Evolutionary conservation across 768 basidiomycete species (phyloP), one percentile per base, ranked within the genome.

Genomic region (Podaxis mareebaensis): DNA sequence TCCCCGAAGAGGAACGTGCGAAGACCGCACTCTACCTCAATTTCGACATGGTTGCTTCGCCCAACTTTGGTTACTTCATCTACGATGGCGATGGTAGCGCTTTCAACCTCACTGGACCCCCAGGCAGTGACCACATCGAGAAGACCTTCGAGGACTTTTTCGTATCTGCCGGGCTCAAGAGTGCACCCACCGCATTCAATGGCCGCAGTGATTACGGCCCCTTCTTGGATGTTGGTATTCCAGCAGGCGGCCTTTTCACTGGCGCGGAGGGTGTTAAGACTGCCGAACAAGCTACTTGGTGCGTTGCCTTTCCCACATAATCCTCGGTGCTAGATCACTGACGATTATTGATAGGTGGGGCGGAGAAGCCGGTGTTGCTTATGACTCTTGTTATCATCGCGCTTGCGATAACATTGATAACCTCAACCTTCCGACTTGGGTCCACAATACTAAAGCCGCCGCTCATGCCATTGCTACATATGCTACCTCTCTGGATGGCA

Each of bases 11-110:
- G 4, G 72, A 74, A 53, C 66, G 67, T 8, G 53, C 66, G 13
- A 74, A 74, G 56, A 71, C 74, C 28, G 73, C 72, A n/a, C 70
- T 74, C 20, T 74, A 76, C 64, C 73, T 74, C 66, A 74, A 76
- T 68, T 72, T 76, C 59, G 75, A 76, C 63, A 76, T 76, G 75
- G 70, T 73, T 36, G 75, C 75, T n/a, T 74, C 73, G 11, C 70
- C 73, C 44, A 75, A 75, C 60, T 70, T 59, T 53, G 71, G 65
- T 8, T 67, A 69, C 64, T 71, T 71, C 58, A 68, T 74, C 64
- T 71, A 73, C 60, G 72, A 74, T 57, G 73, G 72, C 28, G 72
- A 76, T 61, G 74, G 73, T 60, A 72, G 67, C 33, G 69, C 68
- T 6, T 74, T 73, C 65, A 68, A 67, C 56, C 56, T 69, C 58